Percentiles rank a stretch among this genome's conserved stretches.
These are phyloP conservation scores for Colletotrichum sp. DNA, from an alignment of 2,329 filamentous ascomycete genomes.

Conservation along the genomic window DNA sequence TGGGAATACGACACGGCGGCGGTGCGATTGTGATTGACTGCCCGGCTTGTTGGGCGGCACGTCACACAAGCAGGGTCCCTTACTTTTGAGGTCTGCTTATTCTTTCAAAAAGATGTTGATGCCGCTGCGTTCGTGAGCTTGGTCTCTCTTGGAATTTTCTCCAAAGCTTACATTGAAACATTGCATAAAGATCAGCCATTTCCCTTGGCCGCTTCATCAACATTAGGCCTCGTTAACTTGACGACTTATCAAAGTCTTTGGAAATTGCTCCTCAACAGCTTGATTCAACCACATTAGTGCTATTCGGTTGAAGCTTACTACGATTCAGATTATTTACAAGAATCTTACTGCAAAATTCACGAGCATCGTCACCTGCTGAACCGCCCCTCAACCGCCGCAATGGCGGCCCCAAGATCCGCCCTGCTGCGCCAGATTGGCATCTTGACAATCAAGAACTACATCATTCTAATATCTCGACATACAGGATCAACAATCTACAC, in stretches of 20 bases:
- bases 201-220: not conserved
- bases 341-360: not conserved
- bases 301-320: not conserved
- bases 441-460: conserved; percentile 66
- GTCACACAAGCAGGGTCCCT: not conserved
- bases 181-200: not conserved
- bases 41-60: not conserved
- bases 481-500: conserved; percentile 55
- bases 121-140: not conserved
- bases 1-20: not conserved
- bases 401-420: not conserved
- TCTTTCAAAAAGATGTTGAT: not conserved
- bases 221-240: fast-evolving
- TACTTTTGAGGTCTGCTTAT: not conserved
- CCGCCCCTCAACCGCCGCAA: not conserved
- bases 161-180: not conserved
- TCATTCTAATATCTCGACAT: conserved; percentile 61
- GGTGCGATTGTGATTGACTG: not conserved
- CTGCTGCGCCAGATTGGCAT: conserved; percentile 59
- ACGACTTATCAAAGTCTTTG: not conserved
- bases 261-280: not conserved
- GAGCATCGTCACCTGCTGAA: not conserved
- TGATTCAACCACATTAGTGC: fast-evolving
- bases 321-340: not conserved
- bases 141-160: not conserved